Base-by-base conservation (phyloP, 345 rosid genomes). In the Pistacia atlantica region DNA sequence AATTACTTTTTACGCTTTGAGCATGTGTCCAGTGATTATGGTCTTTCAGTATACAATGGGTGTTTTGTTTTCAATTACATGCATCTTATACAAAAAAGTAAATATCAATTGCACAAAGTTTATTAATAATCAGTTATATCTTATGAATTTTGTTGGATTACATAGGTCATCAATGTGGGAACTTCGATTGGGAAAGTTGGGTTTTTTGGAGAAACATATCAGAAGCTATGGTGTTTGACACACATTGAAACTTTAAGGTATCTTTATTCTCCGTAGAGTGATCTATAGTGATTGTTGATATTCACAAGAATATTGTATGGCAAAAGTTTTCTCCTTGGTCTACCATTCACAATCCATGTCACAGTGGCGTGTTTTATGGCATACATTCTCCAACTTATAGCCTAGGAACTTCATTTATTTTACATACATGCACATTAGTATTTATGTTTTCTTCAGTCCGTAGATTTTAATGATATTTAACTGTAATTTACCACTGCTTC, bases 231-330 rank as follows among this genome's bases (percentile, higher is more conserved):
- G 99, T 96, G 99, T 85, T 87, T 96, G 84, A 91, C 98, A 20
- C 92, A 91, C 63, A 90, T 96, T 18, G 99, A 96, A 89, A 87
- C 95, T 75, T 80, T 93, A 73, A 96, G 99, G 99, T 93, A 83
- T 48, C 45, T 11, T 79, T 69, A 22, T 38, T 35, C 42, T 80
- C 18, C 37, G 12, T 49, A 49, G 18, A 28, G 33, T 18, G 61
- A 58, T 65, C 7, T 28, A 8, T 31, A 33, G 58, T 20, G 20
- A 42, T 63, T 56, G 60, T 25, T 62, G 35, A 42, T 10, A 25
- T 48, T 16, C 66, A 55, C 35, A 56, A 49, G 49, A 67, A 6
- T 58, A 57, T 5, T 48, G 42, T 46, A 31, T 63, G 25, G 77
- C 65, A 66, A 51, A 7, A 2, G 69, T 73, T 59, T 65, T 38